Percentiles rank a stretch among this genome's conserved stretches.
Evolutionary conservation across 1,284 basidiomycete genomes (phyloP).

Genomic region (Ceratobasidium sp.): DNA sequence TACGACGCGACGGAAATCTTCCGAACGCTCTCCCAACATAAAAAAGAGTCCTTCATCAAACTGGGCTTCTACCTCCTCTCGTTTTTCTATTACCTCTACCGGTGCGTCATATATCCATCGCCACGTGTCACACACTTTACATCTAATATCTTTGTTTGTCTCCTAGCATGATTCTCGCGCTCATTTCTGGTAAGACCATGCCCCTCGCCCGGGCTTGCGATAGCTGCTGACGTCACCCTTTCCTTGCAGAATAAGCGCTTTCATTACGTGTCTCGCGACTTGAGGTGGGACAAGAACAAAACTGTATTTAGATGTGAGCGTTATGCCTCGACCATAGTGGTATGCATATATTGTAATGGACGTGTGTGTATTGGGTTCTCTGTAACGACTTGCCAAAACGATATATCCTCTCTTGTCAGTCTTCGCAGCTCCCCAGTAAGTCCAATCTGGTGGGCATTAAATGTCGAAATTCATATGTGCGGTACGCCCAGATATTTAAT

Average conservation of each 20-base stretch:
- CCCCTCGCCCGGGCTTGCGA: constrained; percentile 24
- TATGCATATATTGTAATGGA: constrained; percentile 40
- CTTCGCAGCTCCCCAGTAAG: not conserved
- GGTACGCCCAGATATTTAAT: too few species aligned
- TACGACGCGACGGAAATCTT: constrained; percentile 99
- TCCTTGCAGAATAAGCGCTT: constrained; percentile 40
- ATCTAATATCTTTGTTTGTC: constrained; percentile 31
- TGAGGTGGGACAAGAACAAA: constrained; percentile 13
- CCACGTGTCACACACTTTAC: constrained; percentile 11
- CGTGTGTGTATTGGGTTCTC: constrained; percentile 34
- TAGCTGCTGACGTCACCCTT: constrained; percentile 39
- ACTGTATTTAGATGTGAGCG: constrained; percentile 39
- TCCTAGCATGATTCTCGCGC: constrained; percentile 83
- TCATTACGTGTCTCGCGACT: constrained; percentile 17
- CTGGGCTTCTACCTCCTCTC: constrained; percentile 94
- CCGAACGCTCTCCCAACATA: constrained; percentile 91
- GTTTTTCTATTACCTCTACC: constrained; percentile 97
- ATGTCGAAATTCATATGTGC: too few species aligned
- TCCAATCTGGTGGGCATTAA: not conserved
- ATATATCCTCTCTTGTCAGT: not conserved
- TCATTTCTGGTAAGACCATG: constrained; percentile 69
- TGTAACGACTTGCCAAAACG: constrained; percentile 17
- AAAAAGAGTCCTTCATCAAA: constrained; percentile 97
- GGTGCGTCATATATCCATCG: constrained; percentile 64
- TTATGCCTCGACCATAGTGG: constrained; percentile 18